These are phyloP conservation scores for Sanguinoderma infundibulare DNA, from an alignment of 1,284 basidiomycete genomes.

Conservation along the genomic window DNA sequence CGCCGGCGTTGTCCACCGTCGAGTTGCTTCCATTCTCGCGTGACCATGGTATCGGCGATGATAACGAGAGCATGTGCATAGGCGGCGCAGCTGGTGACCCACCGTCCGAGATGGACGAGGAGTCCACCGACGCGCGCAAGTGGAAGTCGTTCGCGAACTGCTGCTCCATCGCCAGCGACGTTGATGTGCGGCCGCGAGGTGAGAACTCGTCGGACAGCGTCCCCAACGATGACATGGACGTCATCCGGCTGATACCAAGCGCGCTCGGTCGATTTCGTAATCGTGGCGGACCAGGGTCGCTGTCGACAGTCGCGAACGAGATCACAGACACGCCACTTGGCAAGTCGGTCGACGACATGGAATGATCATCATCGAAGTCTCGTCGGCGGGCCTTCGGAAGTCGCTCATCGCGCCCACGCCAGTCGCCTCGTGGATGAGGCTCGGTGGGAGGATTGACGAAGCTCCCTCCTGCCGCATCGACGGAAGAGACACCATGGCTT, in stretches of 20 bases:
- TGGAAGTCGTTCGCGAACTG: constrained; percentile 82
- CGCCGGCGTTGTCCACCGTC: constrained; percentile 31
- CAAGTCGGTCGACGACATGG: constrained; percentile 85
- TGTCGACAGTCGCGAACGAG: constrained; percentile 81
- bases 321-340: constrained; percentile 77
- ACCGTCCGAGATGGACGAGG: constrained; percentile 61
- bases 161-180: constrained; percentile 81
- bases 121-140: constrained; percentile 72
- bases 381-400: constrained; percentile 79
- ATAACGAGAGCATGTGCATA: constrained; percentile 73
- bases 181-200: constrained; percentile 76
- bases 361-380: constrained; percentile 89
- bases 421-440: constrained; percentile 45
- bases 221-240: constrained; percentile 75
- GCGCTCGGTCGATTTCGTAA: constrained; percentile 62
- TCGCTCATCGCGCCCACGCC: constrained; percentile 60
- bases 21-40: constrained; percentile 29
- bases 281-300: constrained; percentile 80
- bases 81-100: constrained; percentile 64
- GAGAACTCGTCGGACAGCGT: constrained; percentile 75
- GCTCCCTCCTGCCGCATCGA: constrained; percentile 63
- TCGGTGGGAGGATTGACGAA: constrained; percentile 45
- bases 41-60: constrained; percentile 52
- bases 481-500: constrained; percentile 50
- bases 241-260: constrained; percentile 72